phyloP scores from a whole-genome alignment of 148 eudicot genomes.

The Mesembryanthemum crystallinum region DNA sequence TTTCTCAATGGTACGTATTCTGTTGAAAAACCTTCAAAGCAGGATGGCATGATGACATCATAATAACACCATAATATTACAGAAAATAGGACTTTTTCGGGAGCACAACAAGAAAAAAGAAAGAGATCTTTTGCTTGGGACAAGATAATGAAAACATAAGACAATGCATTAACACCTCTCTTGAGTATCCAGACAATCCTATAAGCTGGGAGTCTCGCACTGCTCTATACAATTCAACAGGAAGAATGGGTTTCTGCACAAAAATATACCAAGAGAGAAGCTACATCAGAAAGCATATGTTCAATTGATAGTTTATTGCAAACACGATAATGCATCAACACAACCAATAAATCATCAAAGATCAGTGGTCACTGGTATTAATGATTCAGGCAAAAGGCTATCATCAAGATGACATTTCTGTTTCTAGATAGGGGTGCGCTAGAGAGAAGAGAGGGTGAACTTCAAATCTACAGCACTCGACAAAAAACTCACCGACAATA shows the following conservation, averaged over 20 bases:
- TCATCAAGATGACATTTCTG: background rate
- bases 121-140: background rate
- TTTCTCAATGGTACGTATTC: too few species aligned
- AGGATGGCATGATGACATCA: background rate
- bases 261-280: background rate
- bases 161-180: constrained; percentile 25
- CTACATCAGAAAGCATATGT: background rate
- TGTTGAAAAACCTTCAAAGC: background rate
- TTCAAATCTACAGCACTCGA: background rate
- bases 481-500: constrained; percentile 44
- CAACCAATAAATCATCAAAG: background rate
- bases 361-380: background rate
- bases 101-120: background rate
- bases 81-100: background rate
- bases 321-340: background rate
- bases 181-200: constrained; percentile 36
- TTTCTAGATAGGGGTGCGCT: background rate
- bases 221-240: constrained; percentile 26
- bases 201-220: constrained; percentile 37
- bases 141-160: background rate
- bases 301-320: background rate
- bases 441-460: background rate
- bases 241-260: constrained; percentile 34
- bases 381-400: background rate
- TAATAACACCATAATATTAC: background rate